A percentile compares a stretch with the other conserved stretches of the same genome.
These are phyloP conservation scores for Marvania coccoides DNA, from an alignment of 139 green algal genomes.

Conservation along the genomic window DNA sequence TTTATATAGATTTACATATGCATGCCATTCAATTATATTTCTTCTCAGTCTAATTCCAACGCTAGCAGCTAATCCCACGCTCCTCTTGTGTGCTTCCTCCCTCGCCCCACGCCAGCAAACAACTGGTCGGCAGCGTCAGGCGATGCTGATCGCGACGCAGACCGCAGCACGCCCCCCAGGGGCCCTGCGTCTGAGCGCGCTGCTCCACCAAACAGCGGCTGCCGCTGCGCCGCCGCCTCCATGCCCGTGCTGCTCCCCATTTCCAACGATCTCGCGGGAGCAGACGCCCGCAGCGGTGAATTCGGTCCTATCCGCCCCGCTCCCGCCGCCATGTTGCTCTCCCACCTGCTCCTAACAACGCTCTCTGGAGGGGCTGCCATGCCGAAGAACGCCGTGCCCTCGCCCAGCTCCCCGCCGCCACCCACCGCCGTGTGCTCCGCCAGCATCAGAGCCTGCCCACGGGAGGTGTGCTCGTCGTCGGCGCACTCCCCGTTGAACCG, in stretches of 20 bases:
- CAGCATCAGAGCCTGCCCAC: constrained; percentile 27
- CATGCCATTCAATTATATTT: too few species aligned
- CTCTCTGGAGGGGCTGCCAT: constrained; percentile 5
- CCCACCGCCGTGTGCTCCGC: constrained; percentile 25
- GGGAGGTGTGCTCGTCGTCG: constrained; percentile 58
- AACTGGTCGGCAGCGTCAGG: constrained; percentile 4
- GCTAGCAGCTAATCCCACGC: too few species aligned
- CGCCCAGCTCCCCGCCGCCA: constrained; percentile 28
- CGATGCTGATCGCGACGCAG: not conserved
- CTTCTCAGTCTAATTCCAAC: too few species aligned
- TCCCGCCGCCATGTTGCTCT: too few species aligned
- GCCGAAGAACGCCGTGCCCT: constrained; percentile 26
- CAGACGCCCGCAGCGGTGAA: too few species aligned
- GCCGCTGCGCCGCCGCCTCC: not conserved
- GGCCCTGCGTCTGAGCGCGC: not conserved
- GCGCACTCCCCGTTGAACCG: constrained; percentile 37
- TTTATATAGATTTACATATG: too few species aligned
- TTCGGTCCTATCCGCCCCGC: too few species aligned
- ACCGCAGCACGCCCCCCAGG: not conserved
- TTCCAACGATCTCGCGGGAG: too few species aligned
- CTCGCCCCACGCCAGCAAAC: constrained; percentile 12
- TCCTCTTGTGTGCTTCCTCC: too few species aligned
- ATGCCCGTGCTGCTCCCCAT: not conserved
- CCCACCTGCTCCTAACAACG: too few species aligned
- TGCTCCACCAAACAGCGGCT: constrained; percentile 13